These are phyloP conservation scores for Pisolithus marmoratus DNA, from an alignment of 768 basidiomycete genomes.

Conservation along the genomic window DNA sequence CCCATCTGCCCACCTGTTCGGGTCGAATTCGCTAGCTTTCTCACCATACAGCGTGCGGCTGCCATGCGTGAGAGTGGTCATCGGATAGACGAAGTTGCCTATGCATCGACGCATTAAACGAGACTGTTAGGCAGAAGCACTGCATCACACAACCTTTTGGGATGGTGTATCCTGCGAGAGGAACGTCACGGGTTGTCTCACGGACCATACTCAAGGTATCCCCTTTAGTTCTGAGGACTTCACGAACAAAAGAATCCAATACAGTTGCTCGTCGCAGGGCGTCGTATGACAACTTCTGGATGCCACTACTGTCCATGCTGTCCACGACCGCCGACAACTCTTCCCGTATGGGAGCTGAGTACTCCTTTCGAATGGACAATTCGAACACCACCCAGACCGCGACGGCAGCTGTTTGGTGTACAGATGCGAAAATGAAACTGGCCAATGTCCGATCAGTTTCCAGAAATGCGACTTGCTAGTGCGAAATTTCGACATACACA, in stretches of 20 bases:
- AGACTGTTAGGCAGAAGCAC: not conserved
- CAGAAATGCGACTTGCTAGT: not conserved
- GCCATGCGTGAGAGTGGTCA: slow-evolving; percentile 26
- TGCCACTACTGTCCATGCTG: slow-evolving; percentile 16
- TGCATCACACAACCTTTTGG: slow-evolving; percentile 20
- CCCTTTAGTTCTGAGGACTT: slow-evolving; percentile 33
- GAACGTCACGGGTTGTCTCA: slow-evolving; percentile 21
- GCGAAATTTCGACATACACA: slow-evolving; percentile 13
- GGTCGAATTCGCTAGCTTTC: slow-evolving; percentile 21
- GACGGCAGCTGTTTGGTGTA: slow-evolving; percentile 33
- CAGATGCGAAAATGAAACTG: slow-evolving; percentile 32
- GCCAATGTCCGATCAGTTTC: not conserved
- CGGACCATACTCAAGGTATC: slow-evolving; percentile 28
- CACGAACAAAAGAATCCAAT: slow-evolving; percentile 32
- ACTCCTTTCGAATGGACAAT: slow-evolving; percentile 25
- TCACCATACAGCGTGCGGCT: slow-evolving; percentile 20
- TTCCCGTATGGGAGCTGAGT: slow-evolving; percentile 21
- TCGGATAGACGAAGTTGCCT: slow-evolving; percentile 25
- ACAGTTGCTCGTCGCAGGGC: slow-evolving; percentile 22
- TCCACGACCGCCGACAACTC: slow-evolving; percentile 21
- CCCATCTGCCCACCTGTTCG: slow-evolving; percentile 21
- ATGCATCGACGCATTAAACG: no score
- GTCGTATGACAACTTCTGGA: slow-evolving; percentile 11
- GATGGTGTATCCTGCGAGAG: slow-evolving; percentile 22
- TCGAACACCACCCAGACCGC: slow-evolving; percentile 32